Evolutionary conservation across 164 flowering plant genomes (phyloP).

Genomic region (Magnolia changhungtana): DNA sequence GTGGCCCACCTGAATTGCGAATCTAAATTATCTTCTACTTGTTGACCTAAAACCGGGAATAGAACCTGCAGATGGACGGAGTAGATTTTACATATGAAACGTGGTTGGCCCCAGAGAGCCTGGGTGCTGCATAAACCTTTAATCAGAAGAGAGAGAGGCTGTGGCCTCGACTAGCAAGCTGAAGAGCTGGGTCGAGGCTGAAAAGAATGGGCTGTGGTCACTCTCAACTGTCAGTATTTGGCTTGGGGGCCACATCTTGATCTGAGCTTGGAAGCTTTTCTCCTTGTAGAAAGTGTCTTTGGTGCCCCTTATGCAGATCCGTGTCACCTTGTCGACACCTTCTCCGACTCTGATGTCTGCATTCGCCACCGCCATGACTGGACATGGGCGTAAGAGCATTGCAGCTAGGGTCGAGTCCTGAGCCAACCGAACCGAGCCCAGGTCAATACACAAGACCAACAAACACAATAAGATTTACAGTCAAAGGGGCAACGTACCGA

Average conservation of each 20-base stretch:
- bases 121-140: no score
- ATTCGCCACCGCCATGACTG: constrained; percentile 35
- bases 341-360: constrained; percentile 32
- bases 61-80: no score
- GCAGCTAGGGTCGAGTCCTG: constrained; percentile 69
- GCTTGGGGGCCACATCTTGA: constrained; percentile 65
- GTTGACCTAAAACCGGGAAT: no score
- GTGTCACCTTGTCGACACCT: constrained; percentile 33
- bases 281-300: constrained; percentile 48
- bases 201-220: constrained; percentile 82
- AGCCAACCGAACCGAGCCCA: not conserved
- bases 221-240: constrained; percentile 48
- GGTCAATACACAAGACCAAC: no score
- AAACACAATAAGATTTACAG: no score
- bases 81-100: no score
- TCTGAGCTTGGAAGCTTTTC: constrained; percentile 58
- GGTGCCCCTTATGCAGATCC: constrained; percentile 58
- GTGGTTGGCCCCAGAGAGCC: no score
- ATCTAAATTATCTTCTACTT: no score
- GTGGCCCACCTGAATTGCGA: no score
- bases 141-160: not conserved
- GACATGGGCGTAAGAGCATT: constrained; percentile 66
- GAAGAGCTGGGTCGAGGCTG: constrained; percentile 52
- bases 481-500: no score
- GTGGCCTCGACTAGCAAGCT: constrained; percentile 49